Evolutionary conservation across 176 grass and related monocot species (phyloP).

Genomic region (Dactylis glomerata): DNA sequence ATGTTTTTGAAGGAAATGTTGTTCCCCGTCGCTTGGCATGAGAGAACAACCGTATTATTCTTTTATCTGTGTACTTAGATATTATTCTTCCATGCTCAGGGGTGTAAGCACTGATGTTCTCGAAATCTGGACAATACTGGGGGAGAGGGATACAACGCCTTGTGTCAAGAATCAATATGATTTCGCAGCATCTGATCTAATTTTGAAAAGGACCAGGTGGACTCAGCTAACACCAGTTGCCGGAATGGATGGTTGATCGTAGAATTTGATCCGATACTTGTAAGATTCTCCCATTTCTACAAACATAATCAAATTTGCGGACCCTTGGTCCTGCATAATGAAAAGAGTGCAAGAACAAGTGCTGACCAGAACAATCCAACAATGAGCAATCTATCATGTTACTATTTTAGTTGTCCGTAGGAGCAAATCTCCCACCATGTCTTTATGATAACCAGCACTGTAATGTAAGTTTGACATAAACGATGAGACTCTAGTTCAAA

Average conservation of each 20-base stretch:
- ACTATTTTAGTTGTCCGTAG: neutral
- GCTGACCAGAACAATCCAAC: neutral
- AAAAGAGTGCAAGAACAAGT: neutral
- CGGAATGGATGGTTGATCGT: neutral
- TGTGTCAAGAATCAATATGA: no score
- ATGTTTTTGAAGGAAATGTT: neutral
- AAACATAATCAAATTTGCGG: neutral
- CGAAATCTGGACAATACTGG: no score
- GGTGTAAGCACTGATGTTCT: no score
- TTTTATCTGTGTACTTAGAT: no score
- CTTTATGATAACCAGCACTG: constrained; percentile 6
- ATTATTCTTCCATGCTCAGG: no score
- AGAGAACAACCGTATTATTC: neutral
- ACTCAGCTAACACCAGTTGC: neutral
- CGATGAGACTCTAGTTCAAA: constrained; percentile 10
- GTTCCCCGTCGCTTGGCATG: neutral
- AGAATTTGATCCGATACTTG: neutral
- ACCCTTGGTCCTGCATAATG: neutral
- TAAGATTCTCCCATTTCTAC: neutral
- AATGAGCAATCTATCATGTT: neutral
- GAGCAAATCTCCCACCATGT: constrained; percentile 12
- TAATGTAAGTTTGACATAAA: constrained; percentile 6
- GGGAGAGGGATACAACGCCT: no score
- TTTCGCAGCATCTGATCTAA: no score
- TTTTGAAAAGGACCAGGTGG: no score